phyloP scores from a whole-genome alignment of 306 rosid species.

The Trichosanthes cucumerina region DNA sequence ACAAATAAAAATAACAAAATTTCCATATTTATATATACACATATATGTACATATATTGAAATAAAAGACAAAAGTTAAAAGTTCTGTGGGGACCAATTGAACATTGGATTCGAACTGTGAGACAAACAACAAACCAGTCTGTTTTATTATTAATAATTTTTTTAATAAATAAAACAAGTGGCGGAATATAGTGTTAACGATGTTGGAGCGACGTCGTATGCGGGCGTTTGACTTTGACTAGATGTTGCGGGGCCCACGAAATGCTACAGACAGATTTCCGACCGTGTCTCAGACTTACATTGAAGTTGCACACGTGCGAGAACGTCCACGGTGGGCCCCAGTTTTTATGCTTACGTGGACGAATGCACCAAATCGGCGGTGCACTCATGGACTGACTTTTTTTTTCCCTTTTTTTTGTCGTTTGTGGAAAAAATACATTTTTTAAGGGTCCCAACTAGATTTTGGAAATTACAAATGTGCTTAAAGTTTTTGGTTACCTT shows the following conservation, averaged over 20 bases:
- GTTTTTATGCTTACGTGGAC: background rate
- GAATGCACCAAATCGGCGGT: background rate
- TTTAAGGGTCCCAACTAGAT: background rate
- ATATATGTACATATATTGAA: background rate
- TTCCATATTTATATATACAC: too few relatives aligned
- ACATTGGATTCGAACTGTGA: conserved; percentile 1
- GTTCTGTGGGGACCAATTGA: background rate
- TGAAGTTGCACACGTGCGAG: conserved; percentile 3
- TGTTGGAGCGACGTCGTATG: conserved; percentile 6
- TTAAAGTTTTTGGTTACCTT: background rate
- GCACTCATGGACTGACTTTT: background rate
- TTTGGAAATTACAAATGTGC: background rate
- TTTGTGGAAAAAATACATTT: background rate
- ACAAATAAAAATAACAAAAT: too few relatives aligned
- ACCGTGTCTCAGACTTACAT: conserved; percentile 19
- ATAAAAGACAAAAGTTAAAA: background rate
- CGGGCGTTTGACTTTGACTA: background rate
- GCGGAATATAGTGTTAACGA: background rate
- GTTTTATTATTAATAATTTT: background rate
- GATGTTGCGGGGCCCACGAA: background rate
- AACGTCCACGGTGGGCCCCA: background rate
- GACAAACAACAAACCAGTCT: too few relatives aligned
- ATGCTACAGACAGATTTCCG: conserved; percentile 22
- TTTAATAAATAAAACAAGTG: background rate
- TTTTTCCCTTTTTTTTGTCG: background rate